Conservation (phyloP, 495 filamentous ascomycete genomes). For the Aspergillus bertholletiae region DNA sequence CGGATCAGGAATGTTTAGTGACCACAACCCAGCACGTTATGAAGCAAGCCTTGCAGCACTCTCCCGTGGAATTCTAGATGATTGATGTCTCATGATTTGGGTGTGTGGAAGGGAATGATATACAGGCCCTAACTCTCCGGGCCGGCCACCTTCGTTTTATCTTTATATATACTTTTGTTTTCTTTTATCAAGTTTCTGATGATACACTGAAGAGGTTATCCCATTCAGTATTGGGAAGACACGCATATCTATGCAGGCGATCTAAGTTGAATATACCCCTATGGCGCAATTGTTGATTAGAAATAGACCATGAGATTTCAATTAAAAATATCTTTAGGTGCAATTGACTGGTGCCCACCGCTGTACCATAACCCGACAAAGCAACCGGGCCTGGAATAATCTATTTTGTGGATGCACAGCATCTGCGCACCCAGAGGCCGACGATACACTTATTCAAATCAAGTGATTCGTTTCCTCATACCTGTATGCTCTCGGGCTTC, state of each 20-base stretch:
- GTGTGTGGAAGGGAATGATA: too few species aligned
- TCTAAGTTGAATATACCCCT: not conserved
- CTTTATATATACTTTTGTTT: too few species aligned
- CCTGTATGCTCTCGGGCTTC: not conserved
- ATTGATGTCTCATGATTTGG: constrained; percentile 22
- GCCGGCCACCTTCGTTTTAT: too few species aligned
- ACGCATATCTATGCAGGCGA: not conserved
- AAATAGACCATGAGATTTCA: not conserved
- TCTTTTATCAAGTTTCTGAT: not conserved
- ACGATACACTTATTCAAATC: not conserved
- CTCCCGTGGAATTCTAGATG: constrained; percentile 49
- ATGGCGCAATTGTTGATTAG: not conserved
- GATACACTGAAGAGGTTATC: too few species aligned
- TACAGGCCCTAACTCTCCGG: too few species aligned
- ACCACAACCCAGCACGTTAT: constrained; percentile 75
- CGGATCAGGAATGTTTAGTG: constrained; percentile 67
- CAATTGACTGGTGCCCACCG: not conserved
- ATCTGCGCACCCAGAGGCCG: not conserved
- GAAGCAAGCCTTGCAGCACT: constrained; percentile 58
- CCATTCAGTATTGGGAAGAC: not conserved
- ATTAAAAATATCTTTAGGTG: not conserved
- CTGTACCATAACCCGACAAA: not conserved
- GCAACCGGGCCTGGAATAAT: not conserved
- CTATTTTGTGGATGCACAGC: not conserved
- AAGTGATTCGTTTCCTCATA: not conserved